A percentile compares a stretch with the other conserved stretches of the same genome.
These are phyloP conservation scores for Nemania serpens DNA, from an alignment of 2,329 filamentous ascomycete species.

Conservation along the genomic window DNA sequence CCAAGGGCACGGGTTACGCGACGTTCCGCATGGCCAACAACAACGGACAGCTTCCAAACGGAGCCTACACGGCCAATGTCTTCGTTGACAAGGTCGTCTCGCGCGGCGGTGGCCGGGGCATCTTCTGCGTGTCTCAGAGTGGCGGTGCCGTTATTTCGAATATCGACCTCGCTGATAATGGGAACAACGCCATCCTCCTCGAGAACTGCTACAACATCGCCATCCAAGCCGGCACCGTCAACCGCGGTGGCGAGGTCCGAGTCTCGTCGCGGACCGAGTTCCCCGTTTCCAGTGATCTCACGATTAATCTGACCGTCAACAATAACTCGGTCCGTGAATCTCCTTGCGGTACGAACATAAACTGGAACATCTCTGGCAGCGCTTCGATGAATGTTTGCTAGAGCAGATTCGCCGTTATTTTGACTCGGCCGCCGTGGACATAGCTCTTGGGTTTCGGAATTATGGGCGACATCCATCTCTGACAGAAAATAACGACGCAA, in stretches of 20 bases:
- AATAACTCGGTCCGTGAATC: slow-evolving; percentile 56
- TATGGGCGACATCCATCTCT: no score
- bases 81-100: slow-evolving; percentile 58
- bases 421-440: no score
- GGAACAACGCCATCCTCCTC: slow-evolving; percentile 60
- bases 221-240: slow-evolving; percentile 56
- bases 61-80: slow-evolving; percentile 57
- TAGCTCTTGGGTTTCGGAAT: no score
- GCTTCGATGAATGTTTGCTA: slow-evolving; percentile 49
- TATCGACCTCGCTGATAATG: slow-evolving; percentile 57
- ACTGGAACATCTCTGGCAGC: slow-evolving; percentile 54
- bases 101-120: slow-evolving; percentile 59
- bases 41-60: slow-evolving; percentile 55
- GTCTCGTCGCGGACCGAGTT: slow-evolving; percentile 59
- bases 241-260: slow-evolving; percentile 60
- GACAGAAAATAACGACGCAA: no score
- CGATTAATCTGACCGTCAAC: slow-evolving; percentile 54
- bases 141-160: slow-evolving; percentile 56
- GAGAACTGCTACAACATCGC: slow-evolving; percentile 64
- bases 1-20: slow-evolving; percentile 56
- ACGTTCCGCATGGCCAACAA: slow-evolving; percentile 63
- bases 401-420: neutral
- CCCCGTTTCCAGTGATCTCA: slow-evolving; percentile 56
- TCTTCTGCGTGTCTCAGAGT: slow-evolving; percentile 62
- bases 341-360: slow-evolving; percentile 59